These are phyloP conservation scores for Cadophora gregata DNA, from an alignment of 2,329 filamentous ascomycete species.

Conservation along the genomic window DNA sequence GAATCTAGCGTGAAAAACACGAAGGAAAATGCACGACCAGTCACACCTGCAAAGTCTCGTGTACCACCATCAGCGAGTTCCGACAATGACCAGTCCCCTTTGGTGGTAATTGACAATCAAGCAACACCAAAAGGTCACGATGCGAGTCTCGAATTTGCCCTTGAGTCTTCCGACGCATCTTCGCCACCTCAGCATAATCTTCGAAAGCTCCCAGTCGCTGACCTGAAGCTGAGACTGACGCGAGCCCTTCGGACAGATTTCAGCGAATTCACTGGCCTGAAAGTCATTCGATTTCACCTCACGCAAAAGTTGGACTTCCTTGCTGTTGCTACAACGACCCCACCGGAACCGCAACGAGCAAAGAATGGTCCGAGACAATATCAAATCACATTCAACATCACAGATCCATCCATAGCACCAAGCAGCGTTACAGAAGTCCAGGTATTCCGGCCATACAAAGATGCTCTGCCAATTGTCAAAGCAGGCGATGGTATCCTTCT, in stretches of 20 bases:
- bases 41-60: conserved; percentile 24
- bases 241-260: conserved; percentile 48
- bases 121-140: conserved; percentile 39
- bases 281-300: conserved; percentile 56
- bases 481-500: conserved; percentile 65
- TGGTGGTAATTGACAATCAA: conserved; percentile 34
- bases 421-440: conserved; percentile 58
- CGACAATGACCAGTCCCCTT: conserved; percentile 30
- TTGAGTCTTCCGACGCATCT: conserved; percentile 25
- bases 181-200: conserved; percentile 16
- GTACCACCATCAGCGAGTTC: neutral
- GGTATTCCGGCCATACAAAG: conserved; percentile 63
- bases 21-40: conserved; percentile 26
- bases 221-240: conserved; percentile 38
- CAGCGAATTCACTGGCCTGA: conserved; percentile 59
- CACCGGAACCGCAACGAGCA: conserved; percentile 58
- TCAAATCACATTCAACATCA: conserved; percentile 62
- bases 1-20: neutral
- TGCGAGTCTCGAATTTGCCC: conserved; percentile 42
- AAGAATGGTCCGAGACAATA: conserved; percentile 65
- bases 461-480: conserved; percentile 59
- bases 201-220: conserved; percentile 26
- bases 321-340: conserved; percentile 58
- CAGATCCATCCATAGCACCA: conserved; percentile 61
- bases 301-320: conserved; percentile 59